These are phyloP conservation scores for Starmerella riodocensis DNA, from an alignment of 805 yeast species.

Conservation along the genomic window DNA sequence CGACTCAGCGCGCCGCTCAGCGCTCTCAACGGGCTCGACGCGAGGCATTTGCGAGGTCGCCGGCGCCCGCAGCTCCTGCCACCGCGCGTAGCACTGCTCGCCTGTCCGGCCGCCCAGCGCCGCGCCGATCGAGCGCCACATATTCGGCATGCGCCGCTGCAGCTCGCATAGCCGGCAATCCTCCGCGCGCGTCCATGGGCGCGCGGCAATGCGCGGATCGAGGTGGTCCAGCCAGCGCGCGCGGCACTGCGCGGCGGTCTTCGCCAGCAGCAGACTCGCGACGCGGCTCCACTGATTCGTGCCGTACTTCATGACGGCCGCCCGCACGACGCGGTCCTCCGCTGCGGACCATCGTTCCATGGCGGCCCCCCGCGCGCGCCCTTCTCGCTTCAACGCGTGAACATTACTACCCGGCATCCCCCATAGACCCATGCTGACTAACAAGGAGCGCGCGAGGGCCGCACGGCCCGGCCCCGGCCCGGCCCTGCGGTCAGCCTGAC, in stretches of 20 bases:
- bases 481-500: too few relatives aligned
- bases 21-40: background rate
- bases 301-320: constrained; percentile 89
- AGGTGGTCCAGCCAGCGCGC: constrained; percentile 86
- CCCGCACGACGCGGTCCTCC: constrained; percentile 74
- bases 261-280: constrained; percentile 69
- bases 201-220: constrained; percentile 53
- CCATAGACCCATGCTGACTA: too few relatives aligned
- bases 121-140: constrained; percentile 80
- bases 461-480: too few relatives aligned
- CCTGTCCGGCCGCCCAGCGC: constrained; percentile 73
- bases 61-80: constrained; percentile 40
- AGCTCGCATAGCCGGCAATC: constrained; percentile 57
- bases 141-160: constrained; percentile 69
- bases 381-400: background rate
- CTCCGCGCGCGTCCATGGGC: constrained; percentile 61
- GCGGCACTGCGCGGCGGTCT: constrained; percentile 83
- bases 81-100: constrained; percentile 72
- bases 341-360: constrained; percentile 85
- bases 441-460: too few relatives aligned
- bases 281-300: constrained; percentile 90
- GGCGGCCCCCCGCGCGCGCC: constrained; percentile 47
- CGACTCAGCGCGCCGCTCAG: constrained; percentile 32
- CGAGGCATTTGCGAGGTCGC: too few relatives aligned
- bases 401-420: too few relatives aligned